Conservation (phyloP, 1,139 yeast species). For the Yueomyces sp. region DNA sequence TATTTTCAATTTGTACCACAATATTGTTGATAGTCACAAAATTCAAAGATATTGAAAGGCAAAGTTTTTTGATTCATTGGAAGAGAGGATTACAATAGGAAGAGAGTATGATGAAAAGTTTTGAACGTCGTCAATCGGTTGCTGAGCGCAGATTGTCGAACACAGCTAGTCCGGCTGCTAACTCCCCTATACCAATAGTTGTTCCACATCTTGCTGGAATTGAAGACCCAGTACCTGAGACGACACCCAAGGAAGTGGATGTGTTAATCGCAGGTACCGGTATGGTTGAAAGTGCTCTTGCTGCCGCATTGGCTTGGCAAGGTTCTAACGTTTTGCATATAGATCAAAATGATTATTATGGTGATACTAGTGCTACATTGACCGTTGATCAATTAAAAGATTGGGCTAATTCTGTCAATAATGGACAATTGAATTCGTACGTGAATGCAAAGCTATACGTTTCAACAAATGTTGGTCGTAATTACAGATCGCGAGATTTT, state of each 20-base stretch:
- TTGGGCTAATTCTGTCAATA: conserved; percentile 64
- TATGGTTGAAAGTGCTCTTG: conserved; percentile 71
- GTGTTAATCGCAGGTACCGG: conserved; percentile 91
- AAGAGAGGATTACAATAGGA: neutral
- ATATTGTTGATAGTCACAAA: no score
- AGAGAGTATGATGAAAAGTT: conserved; percentile 12
- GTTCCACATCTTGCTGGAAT: conserved; percentile 76
- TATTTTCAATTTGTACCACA: no score
- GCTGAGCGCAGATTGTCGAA: conserved; percentile 36
- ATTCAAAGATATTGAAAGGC: no score
- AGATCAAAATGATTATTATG: conserved; percentile 73
- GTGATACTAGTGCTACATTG: conserved; percentile 76
- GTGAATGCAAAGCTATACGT: conserved; percentile 61
- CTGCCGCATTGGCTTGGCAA: conserved; percentile 95
- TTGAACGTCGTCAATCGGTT: conserved; percentile 35
- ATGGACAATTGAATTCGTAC: conserved; percentile 29
- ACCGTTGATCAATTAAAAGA: conserved; percentile 72
- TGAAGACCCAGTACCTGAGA: conserved; percentile 46
- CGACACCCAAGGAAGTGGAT: conserved; percentile 58
- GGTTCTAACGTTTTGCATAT: conserved; percentile 85
- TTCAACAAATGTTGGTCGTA: conserved; percentile 38
- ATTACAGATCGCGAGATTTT: conserved; percentile 46
- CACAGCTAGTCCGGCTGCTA: conserved; percentile 12
- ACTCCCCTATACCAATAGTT: conserved; percentile 47
- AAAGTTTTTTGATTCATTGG: no score